These are phyloP conservation scores for Chrysochromulina tobinii DNA, from an alignment of 78 protist genomes.

Conservation along the genomic window DNA sequence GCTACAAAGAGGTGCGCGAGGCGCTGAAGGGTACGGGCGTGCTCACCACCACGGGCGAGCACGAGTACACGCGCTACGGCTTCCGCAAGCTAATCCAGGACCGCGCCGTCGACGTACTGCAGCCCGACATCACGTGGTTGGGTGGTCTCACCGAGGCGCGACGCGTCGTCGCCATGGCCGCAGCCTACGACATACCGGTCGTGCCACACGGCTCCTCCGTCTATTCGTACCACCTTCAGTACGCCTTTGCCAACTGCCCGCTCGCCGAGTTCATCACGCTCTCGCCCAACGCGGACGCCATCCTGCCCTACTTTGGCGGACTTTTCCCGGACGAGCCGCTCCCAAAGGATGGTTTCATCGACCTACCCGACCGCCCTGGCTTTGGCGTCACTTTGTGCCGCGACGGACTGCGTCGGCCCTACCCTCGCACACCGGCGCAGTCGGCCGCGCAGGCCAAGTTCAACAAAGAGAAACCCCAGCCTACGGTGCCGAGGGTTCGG, in stretches of 20 bases:
- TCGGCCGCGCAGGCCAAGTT: neutral
- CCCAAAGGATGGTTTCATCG: slow-evolving; percentile 58
- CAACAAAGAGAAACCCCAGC: neutral
- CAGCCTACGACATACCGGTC: slow-evolving; percentile 60
- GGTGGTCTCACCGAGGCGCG: slow-evolving; percentile 54
- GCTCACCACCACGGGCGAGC: slow-evolving; percentile 55
- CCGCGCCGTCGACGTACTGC: slow-evolving; percentile 48
- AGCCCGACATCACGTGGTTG: slow-evolving; percentile 69
- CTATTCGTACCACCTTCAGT: slow-evolving; percentile 63
- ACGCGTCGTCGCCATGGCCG: slow-evolving; percentile 43
- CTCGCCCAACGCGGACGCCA: slow-evolving; percentile 36
- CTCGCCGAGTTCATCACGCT: slow-evolving; percentile 54
- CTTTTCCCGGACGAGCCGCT: slow-evolving; percentile 66
- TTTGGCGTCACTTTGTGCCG: slow-evolving; percentile 56
- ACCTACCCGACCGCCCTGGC: slow-evolving; percentile 50
- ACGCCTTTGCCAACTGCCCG: slow-evolving; percentile 59
- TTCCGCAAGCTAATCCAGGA: slow-evolving; percentile 48
- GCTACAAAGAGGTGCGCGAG: slow-evolving; percentile 27
- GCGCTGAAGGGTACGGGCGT: neutral
- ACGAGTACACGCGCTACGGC: slow-evolving; percentile 68
- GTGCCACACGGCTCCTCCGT: slow-evolving; percentile 58
- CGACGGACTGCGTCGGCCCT: slow-evolving; percentile 46
- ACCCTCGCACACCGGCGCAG: neutral
- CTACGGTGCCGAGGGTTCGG: too few relatives aligned
- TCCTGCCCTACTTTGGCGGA: slow-evolving; percentile 59